These are phyloP conservation scores for Phialocephala subalpina DNA, from an alignment of 2,329 filamentous ascomycete genomes.

Conservation along the genomic window DNA sequence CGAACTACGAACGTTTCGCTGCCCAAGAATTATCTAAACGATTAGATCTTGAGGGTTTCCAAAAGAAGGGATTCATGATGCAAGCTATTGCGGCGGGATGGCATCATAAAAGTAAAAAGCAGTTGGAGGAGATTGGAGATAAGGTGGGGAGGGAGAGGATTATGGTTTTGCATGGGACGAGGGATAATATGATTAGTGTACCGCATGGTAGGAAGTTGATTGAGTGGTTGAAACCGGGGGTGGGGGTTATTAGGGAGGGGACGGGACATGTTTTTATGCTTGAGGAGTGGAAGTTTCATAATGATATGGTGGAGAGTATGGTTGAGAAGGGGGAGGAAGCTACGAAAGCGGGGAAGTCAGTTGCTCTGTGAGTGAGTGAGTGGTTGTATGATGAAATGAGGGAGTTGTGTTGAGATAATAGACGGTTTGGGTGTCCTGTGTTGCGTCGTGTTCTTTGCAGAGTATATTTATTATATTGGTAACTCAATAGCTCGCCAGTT, in stretches of 20 bases:
- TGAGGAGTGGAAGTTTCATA: slow-evolving; percentile 76
- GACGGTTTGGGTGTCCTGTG: not conserved
- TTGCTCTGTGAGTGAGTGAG: not conserved
- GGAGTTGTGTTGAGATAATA: slow-evolving; percentile 1
- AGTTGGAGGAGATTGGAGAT: slow-evolving; percentile 72
- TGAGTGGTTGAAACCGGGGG: slow-evolving; percentile 67
- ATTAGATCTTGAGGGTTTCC: slow-evolving; percentile 65
- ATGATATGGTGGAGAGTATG: slow-evolving; percentile 60
- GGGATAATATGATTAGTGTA: slow-evolving; percentile 80
- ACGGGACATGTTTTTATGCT: slow-evolving; percentile 79
- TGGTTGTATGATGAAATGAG: not conserved
- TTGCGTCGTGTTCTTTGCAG: not conserved
- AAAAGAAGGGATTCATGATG: slow-evolving; percentile 72
- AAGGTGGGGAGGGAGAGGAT: slow-evolving; percentile 77
- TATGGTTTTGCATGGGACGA: slow-evolving; percentile 77
- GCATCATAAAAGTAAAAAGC: slow-evolving; percentile 76
- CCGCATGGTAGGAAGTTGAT: slow-evolving; percentile 75
- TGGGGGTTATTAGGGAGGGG: slow-evolving; percentile 69
- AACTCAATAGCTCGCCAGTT: no score
- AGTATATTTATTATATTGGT: not conserved
- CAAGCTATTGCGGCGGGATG: slow-evolving; percentile 82
- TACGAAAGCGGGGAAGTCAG: not conserved
- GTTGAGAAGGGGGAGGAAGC: slow-evolving; percentile 31
- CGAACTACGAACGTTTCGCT: slow-evolving; percentile 83
- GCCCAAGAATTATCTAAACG: slow-evolving; percentile 82